Evolutionary conservation across 352 stramenopile genomes (phyloP).

Genomic region (Globisporangium barbulae): DNA sequence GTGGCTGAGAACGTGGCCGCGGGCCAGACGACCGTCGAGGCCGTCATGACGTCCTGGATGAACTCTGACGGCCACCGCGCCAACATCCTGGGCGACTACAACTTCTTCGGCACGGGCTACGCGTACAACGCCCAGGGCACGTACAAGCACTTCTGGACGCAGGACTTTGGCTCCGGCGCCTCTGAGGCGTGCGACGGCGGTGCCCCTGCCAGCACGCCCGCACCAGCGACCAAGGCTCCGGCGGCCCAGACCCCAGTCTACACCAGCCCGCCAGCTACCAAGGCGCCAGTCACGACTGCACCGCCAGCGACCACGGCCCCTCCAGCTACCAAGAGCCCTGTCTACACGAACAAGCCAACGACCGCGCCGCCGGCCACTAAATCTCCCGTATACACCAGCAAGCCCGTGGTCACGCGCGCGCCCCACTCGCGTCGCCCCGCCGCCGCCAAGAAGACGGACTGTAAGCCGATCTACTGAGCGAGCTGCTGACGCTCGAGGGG

Average conservation of each 20-base stretch:
- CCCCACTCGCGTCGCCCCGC: not conserved
- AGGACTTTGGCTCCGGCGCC: conserved; percentile 41
- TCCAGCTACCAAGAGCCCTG: not conserved
- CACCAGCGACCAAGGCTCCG: conserved; percentile 1
- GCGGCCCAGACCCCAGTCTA: conserved; percentile 2
- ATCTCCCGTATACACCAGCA: not conserved
- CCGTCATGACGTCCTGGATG: conserved; percentile 23
- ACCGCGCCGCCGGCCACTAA: not conserved
- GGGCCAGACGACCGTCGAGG: conserved; percentile 15
- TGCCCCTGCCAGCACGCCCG: not conserved
- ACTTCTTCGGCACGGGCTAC: conserved; percentile 37
- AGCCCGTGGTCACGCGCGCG: not conserved
- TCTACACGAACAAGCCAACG: not conserved
- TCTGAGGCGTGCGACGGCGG: conserved; percentile 21
- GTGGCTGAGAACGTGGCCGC: conserved; percentile 24
- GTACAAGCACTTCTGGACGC: conserved; percentile 56
- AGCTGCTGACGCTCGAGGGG: not conserved
- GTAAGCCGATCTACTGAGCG: conserved; percentile 20
- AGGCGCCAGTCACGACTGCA: not conserved
- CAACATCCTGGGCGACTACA: conserved; percentile 30
- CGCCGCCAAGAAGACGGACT: conserved; percentile 14
- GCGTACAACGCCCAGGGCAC: conserved; percentile 32
- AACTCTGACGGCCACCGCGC: conserved; percentile 15
- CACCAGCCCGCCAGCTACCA: conserved; percentile 2
- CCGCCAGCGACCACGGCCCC: not conserved